Percentiles rank a stretch among this genome's conserved stretches.
phyloP scores from a whole-genome alignment of 352 stramenopile species.

The Elongisporangium prolatum region DNA sequence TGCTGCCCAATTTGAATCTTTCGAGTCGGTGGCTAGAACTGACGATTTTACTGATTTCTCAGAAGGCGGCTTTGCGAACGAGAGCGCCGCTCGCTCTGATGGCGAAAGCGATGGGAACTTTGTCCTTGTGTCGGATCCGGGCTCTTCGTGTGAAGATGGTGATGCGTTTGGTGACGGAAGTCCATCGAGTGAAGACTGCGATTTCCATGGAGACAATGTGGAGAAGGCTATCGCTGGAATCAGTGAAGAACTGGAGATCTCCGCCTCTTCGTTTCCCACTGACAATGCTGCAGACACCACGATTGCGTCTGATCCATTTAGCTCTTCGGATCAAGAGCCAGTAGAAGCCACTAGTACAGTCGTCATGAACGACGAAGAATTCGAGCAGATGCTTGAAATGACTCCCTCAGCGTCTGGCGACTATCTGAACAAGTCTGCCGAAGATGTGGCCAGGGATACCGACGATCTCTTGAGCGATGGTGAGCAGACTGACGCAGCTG shows the following conservation, averaged over 20 bases:
- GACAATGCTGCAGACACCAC: neutral
- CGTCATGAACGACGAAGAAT: neutral
- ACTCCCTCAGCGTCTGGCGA: neutral
- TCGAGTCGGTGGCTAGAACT: neutral
- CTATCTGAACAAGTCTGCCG: neutral
- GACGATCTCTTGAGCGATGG: neutral
- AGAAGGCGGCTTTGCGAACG: neutral
- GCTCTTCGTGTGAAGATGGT: neutral
- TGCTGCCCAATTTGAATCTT: neutral
- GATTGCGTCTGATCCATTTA: neutral
- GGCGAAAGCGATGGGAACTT: neutral
- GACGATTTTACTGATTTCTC: neutral
- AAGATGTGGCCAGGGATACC: neutral
- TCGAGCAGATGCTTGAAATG: neutral
- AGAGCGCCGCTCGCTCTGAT: neutral
- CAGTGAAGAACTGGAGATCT: neutral
- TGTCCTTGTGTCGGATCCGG: neutral
- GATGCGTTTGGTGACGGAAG: neutral
- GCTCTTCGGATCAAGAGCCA: neutral
- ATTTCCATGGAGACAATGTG: neutral
- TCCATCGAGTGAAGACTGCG: neutral
- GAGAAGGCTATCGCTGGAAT: neutral
- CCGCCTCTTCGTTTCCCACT: neutral
- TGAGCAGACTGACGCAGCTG: neutral
- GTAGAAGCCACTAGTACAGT: neutral